Evolutionary conservation across 306 rosid genomes (phyloP).

Genomic region (Clitoria ternatea): DNA sequence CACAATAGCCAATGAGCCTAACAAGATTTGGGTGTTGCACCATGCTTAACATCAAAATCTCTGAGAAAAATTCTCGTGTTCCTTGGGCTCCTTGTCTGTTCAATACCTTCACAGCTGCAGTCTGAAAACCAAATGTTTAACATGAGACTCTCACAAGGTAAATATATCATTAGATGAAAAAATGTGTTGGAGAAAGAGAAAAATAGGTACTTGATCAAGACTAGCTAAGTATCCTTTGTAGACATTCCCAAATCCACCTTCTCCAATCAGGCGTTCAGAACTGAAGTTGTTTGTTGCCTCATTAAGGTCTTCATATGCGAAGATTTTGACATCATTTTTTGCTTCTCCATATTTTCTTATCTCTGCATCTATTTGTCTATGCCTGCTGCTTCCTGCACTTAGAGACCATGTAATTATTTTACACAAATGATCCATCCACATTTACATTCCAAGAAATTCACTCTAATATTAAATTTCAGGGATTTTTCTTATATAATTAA

Average conservation of each 20-base stretch:
- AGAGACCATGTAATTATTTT: neutral
- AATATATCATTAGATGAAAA: neutral
- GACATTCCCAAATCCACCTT: constrained; percentile 69
- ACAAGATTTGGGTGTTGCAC: constrained; percentile 64
- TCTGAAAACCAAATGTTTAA: constrained; percentile 32
- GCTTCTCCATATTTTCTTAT: constrained; percentile 46
- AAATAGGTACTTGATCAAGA: constrained; percentile 33
- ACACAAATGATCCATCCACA: constrained; percentile 6
- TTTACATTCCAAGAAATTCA: neutral
- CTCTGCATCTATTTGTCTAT: constrained; percentile 37
- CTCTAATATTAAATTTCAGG: neutral
- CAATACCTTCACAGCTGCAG: constrained; percentile 62
- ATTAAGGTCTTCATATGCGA: constrained; percentile 35
- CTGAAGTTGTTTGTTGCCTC: constrained; percentile 48
- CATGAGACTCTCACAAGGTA: neutral
- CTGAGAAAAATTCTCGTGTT: constrained; percentile 63
- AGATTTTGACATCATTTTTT: constrained; percentile 28
- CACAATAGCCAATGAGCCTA: constrained; percentile 56
- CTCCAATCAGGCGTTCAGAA: constrained; percentile 36
- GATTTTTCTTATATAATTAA: neutral
- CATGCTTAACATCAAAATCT: constrained; percentile 65
- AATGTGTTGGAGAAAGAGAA: neutral
- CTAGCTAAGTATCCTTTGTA: constrained; percentile 54
- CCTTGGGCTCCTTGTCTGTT: constrained; percentile 62
- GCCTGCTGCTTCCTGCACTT: constrained; percentile 60